Percentiles rank a stretch among this genome's conserved stretches.
These are phyloP conservation scores for Sindora glabra DNA, from an alignment of 306 rosid species.

Conservation along the genomic window DNA sequence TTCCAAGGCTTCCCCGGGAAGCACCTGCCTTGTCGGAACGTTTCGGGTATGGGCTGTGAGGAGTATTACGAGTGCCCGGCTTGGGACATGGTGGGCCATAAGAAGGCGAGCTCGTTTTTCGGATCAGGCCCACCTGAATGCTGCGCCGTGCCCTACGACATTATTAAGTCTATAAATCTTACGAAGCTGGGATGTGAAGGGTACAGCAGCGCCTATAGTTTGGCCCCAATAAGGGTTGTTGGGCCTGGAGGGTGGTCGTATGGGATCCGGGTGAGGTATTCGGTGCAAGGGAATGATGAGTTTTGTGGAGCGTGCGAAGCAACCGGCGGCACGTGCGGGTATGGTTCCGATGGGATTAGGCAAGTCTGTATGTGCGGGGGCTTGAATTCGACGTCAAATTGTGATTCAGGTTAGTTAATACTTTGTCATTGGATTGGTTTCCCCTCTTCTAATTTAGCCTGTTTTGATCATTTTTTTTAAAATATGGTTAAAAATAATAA, in stretches of 20 bases:
- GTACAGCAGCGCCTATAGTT: constrained; percentile 76
- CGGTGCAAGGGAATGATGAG: constrained; percentile 64
- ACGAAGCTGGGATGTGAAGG: constrained; percentile 82
- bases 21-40: constrained; percentile 82
- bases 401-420: constrained; percentile 55
- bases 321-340: constrained; percentile 90
- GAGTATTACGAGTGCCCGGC: constrained; percentile 82
- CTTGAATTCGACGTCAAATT: constrained; percentile 71
- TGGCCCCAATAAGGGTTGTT: constrained; percentile 74
- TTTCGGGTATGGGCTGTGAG: constrained; percentile 91
- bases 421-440: not conserved
- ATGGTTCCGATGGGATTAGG: constrained; percentile 54
- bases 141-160: constrained; percentile 63
- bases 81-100: constrained; percentile 70
- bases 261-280: constrained; percentile 82
- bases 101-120: constrained; percentile 26
- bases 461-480: not conserved
- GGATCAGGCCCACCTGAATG: constrained; percentile 84
- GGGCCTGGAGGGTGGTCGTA: constrained; percentile 75
- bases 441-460: not conserved
- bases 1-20: constrained; percentile 89
- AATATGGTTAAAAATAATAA: too few species aligned
- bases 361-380: constrained; percentile 75
- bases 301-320: constrained; percentile 84
- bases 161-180: constrained; percentile 69